phyloP scores from a whole-genome alignment of 2,329 filamentous ascomycete genomes.

The Trichoderma sp. region DNA sequence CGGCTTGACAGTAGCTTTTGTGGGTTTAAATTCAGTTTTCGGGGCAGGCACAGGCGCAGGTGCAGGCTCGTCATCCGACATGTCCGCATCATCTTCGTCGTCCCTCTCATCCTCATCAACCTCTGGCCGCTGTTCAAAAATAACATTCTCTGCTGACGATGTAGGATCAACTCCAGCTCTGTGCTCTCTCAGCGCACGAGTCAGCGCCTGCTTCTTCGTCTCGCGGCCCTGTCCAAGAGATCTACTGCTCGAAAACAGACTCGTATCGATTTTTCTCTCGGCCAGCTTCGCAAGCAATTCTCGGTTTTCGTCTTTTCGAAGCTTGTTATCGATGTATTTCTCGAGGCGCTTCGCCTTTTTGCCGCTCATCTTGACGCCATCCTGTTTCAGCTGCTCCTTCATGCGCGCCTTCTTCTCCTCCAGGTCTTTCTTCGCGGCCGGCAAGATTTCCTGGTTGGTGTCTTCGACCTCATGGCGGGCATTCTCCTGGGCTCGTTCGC shows the following conservation, averaged over 20 bases:
- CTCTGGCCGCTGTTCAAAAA: constrained; percentile 49
- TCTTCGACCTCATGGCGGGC: constrained; percentile 43
- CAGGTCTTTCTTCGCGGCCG: constrained; percentile 49
- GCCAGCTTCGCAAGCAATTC: constrained; percentile 82
- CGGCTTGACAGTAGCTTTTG: neutral
- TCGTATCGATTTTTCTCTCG: constrained; percentile 77
- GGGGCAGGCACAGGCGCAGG: constrained; percentile 26
- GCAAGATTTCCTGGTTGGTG: constrained; percentile 42
- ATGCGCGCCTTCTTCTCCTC: constrained; percentile 58
- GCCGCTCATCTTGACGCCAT: constrained; percentile 58
- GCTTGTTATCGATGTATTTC: constrained; percentile 81
- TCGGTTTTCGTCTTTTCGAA: constrained; percentile 90
- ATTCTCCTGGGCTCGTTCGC: constrained; percentile 54
- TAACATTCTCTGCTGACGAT: constrained; percentile 54
- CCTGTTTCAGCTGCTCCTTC: constrained; percentile 54
- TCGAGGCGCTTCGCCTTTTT: constrained; percentile 69
- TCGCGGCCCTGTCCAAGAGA: constrained; percentile 72
- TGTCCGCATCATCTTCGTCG: constrained; percentile 29
- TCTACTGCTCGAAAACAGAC: constrained; percentile 74
- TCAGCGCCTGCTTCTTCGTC: constrained; percentile 69
- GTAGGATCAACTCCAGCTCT: constrained; percentile 62
- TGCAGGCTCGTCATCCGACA: constrained; percentile 10
- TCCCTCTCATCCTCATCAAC: constrained; percentile 36
- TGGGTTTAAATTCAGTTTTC: constrained; percentile 25
- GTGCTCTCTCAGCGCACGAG: constrained; percentile 64